Conservation (phyloP, 176 grass and related monocot genomes). For the Raddia distichophylla region DNA sequence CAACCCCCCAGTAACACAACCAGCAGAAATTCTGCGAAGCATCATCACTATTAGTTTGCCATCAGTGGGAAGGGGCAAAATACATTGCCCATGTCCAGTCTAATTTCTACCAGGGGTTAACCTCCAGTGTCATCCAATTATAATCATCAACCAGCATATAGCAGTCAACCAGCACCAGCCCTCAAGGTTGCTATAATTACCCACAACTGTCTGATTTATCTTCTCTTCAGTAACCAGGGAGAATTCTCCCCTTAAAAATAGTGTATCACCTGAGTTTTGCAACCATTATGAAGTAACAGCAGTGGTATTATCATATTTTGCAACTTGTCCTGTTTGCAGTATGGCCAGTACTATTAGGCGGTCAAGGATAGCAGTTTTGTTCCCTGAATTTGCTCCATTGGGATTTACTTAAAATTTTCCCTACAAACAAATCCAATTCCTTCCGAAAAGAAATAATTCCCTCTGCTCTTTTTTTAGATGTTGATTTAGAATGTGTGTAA, state of each 20-base stretch:
- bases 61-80: background rate
- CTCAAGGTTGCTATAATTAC: background rate
- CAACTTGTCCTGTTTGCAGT: conserved; percentile 15
- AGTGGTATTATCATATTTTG: conserved; percentile 26
- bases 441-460: conserved; percentile 22
- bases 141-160: background rate
- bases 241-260: conserved; percentile 3
- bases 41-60: background rate
- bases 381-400: background rate
- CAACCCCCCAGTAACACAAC: background rate
- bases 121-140: background rate
- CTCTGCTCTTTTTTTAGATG: background rate
- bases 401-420: background rate
- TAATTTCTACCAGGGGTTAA: background rate
- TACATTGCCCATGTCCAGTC: background rate
- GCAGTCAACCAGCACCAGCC: background rate
- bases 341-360: background rate
- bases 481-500: background rate
- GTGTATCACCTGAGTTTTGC: too few relatives aligned
- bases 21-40: background rate
- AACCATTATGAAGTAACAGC: conserved; percentile 19
- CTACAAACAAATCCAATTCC: conserved; percentile 25
- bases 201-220: background rate
- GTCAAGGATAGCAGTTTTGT: background rate
- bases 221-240: background rate